Evolutionary conservation across 257 asterid species (phyloP).

Genomic region (Marsdenia floribunda): DNA sequence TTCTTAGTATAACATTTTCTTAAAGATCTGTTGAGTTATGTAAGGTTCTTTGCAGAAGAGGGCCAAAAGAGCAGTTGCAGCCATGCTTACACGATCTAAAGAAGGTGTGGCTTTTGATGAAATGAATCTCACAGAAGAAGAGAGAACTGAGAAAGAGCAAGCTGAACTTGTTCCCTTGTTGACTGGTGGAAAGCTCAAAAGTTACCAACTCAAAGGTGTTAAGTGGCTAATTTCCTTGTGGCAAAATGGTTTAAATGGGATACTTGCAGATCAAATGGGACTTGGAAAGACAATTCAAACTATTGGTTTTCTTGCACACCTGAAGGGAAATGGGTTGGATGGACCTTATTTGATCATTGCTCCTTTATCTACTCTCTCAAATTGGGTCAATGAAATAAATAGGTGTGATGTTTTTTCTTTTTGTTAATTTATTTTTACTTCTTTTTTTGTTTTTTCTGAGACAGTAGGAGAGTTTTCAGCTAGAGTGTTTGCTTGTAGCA

Average conservation of each 20-base stretch:
- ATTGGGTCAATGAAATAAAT: conserved; percentile 84
- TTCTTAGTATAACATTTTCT: neutral
- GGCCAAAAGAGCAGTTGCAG: conserved; percentile 94
- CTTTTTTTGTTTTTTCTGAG: neutral
- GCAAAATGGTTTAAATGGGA: conserved; percentile 99
- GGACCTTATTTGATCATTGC: conserved; percentile 95
- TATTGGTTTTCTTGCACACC: conserved; percentile 90
- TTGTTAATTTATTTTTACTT: neutral
- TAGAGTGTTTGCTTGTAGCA: neutral
- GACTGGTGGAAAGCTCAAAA: conserved; percentile 94
- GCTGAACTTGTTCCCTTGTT: conserved; percentile 76
- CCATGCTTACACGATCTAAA: conserved; percentile 79
- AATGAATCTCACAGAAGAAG: conserved; percentile 58
- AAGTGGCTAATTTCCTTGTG: conserved; percentile 99
- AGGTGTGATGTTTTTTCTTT: conserved; percentile 33
- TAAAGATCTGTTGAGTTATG: neutral
- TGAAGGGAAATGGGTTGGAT: conserved; percentile 87
- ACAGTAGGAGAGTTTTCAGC: neutral
- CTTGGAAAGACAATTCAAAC: conserved; percentile 98
- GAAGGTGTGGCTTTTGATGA: conserved; percentile 62
- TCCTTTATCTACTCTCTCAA: conserved; percentile 94
- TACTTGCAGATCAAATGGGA: conserved; percentile 99
- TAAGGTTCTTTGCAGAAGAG: conserved; percentile 43
- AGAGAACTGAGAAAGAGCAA: conserved; percentile 76
- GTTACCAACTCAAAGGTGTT: conserved; percentile 89